Evolutionary conservation across 345 rosid genomes (phyloP), one percentile per base, ranked within the genome.

Genomic region (Citrus reticulata): DNA sequence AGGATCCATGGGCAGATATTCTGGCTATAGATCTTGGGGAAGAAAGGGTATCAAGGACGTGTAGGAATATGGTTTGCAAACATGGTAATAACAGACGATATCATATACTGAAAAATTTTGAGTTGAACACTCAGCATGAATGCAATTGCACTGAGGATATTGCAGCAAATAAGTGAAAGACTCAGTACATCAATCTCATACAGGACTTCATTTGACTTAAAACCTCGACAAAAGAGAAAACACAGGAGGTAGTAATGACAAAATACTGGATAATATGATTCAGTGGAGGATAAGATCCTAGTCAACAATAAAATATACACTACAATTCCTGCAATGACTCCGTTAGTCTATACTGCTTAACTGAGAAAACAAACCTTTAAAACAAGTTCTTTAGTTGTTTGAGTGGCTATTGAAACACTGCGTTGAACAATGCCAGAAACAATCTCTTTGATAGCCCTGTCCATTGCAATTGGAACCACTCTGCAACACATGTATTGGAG

Each of bases 351-450:
- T 16, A 63, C 72, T n/a, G 58, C 75, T 74, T 62, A 37, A 11
- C 59, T 74, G 64, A 80, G 68, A n/a, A 29, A 58, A 70, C 83
- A 76, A 80, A 95, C 99, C 99, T 96, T 96, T 73, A 96, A 82
- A 78, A 96, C 99, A 84, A 96, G 97, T 83, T 96, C 98, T 85
- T 96, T 96, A 70, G 98, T 94, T 65, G 98, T 96, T 85, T 96
- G 98, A 68, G 97, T 93, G 64, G 99, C 98, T 84, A 96, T 94
- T 58, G 97, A 91, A 86, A 96, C 99, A 85, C 99, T 96, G 70
- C 97, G 93, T 84, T 96, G 98, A 83, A 96, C 97, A 84, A 94
- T 93, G 77, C 93, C 89, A 75, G 94, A 74, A 72, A 96, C 98
- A 51, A 93, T 94, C 83, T 94, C 99, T 70, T 93, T 96, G 86